phyloP scores from a whole-genome alignment of 2,329 filamentous ascomycete species.

The Celoporthe dispersa region DNA sequence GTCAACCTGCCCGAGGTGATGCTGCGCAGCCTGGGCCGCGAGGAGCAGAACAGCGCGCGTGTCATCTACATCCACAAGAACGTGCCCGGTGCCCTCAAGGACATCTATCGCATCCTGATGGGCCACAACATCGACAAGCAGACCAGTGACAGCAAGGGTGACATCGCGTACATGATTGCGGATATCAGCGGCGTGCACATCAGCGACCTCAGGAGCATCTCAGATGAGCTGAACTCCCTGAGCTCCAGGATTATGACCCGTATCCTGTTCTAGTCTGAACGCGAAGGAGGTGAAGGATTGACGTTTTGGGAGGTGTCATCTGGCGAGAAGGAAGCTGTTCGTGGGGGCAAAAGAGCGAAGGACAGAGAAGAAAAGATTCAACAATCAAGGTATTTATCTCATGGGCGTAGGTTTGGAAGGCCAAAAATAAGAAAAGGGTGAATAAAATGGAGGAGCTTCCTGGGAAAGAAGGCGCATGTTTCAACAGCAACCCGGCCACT shows the following conservation, averaged over 20 bases:
- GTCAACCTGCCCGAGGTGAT: slow-evolving; percentile 97
- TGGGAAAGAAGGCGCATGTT: slow-evolving; percentile 10
- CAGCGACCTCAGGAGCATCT: slow-evolving; percentile 83
- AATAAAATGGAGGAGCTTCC: slow-evolving; percentile 13
- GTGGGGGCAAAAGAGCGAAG: background rate
- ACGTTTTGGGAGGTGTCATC: background rate
- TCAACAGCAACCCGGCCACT: slow-evolving; percentile 27
- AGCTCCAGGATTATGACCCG: slow-evolving; percentile 63
- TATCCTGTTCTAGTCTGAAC: slow-evolving; percentile 26
- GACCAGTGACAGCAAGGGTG: slow-evolving; percentile 92
- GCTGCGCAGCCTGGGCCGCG: slow-evolving; percentile 85
- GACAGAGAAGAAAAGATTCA: background rate
- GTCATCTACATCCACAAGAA: slow-evolving; percentile 98
- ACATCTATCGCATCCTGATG: slow-evolving; percentile 92
- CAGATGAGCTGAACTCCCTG: slow-evolving; percentile 79
- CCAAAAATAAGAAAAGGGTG: background rate
- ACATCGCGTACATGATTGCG: slow-evolving; percentile 96
- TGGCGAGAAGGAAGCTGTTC: background rate
- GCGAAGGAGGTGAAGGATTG: background rate
- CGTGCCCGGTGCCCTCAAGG: slow-evolving; percentile 89
- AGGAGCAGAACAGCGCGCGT: slow-evolving; percentile 87
- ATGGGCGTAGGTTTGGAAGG: slow-evolving; percentile 5
- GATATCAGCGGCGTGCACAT: slow-evolving; percentile 88
- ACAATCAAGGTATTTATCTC: slow-evolving; percentile 8
- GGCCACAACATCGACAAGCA: slow-evolving; percentile 99